These are phyloP conservation scores for Choricystis sp. DNA, from an alignment of 139 green algal genomes.

Conservation along the genomic window DNA sequence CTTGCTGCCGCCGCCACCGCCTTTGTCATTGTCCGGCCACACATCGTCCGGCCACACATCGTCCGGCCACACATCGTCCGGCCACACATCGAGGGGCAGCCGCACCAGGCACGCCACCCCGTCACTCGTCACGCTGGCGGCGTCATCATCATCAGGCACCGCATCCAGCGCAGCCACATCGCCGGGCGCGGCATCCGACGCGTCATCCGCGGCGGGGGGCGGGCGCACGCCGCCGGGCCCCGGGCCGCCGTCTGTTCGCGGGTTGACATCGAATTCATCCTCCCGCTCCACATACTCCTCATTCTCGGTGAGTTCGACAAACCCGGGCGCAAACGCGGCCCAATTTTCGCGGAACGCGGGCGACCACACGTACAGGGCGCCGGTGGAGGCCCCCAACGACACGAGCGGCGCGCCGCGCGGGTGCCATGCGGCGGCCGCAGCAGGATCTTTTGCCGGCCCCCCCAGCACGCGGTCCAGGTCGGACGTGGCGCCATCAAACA, in stretches of 20 bases:
- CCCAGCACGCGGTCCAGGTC: no score
- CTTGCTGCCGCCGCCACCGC: no score
- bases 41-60: no score
- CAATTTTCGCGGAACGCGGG: constrained; percentile 74
- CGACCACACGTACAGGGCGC: constrained; percentile 66
- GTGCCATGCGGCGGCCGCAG: constrained; percentile 58
- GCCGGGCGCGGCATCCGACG: neutral
- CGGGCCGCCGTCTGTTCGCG: constrained; percentile 1
- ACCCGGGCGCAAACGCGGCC: constrained; percentile 87
- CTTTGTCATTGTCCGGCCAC: no score
- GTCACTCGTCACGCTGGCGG: no score
- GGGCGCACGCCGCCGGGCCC: neutral
- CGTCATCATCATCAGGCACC: no score
- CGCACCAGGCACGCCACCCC: neutral
- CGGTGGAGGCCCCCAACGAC: constrained; percentile 17
- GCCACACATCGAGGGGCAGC: neutral
- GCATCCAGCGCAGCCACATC: no score
- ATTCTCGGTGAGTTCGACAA: constrained; percentile 78
- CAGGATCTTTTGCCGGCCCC: no score
- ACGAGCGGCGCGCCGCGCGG: constrained; percentile 39
- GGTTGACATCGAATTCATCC: constrained; percentile 83
- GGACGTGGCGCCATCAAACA: no score
- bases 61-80: neutral
- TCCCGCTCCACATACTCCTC: constrained; percentile 78
- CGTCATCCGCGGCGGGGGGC: neutral